These are phyloP conservation scores for Cnidoscolus chayamansa DNA, from an alignment of 441 rosid genomes.

Conservation along the genomic window DNA sequence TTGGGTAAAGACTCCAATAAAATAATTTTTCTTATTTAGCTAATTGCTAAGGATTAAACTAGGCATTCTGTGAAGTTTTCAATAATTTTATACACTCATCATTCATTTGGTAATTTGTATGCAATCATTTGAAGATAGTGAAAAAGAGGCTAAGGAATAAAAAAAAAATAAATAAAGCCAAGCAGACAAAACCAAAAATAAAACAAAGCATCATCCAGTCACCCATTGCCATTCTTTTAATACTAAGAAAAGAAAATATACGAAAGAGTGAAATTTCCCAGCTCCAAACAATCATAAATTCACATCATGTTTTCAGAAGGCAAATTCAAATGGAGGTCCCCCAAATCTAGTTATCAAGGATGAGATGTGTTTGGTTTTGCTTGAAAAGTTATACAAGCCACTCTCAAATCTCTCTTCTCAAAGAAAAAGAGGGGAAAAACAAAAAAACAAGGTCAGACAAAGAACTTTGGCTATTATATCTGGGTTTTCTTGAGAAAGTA, in stretches of 20 bases:
- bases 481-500: slow-evolving; percentile 23
- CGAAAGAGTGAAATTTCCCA: not conserved
- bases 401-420: slow-evolving; percentile 13
- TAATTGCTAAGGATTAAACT: no score
- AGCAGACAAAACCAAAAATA: no score
- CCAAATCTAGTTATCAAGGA: slow-evolving; percentile 4
- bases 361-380: slow-evolving; percentile 12
- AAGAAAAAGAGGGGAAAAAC: not conserved
- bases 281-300: slow-evolving; percentile 19
- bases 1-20: no score
- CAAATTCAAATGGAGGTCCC: not conserved
- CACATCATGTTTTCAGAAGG: not conserved
- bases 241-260: not conserved
- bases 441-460: slow-evolving; percentile 9
- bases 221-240: not conserved
- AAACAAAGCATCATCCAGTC: not conserved
- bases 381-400: slow-evolving; percentile 1
- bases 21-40: no score
- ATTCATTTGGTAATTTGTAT: no score
- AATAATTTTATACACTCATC: no score
- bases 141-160: no score
- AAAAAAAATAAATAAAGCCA: no score
- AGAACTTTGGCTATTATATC: slow-evolving; percentile 16
- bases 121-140: no score
- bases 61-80: no score